These are phyloP conservation scores for Cryptosporidium bovis DNA, from an alignment of 169 alveolate species.

Conservation along the genomic window DNA sequence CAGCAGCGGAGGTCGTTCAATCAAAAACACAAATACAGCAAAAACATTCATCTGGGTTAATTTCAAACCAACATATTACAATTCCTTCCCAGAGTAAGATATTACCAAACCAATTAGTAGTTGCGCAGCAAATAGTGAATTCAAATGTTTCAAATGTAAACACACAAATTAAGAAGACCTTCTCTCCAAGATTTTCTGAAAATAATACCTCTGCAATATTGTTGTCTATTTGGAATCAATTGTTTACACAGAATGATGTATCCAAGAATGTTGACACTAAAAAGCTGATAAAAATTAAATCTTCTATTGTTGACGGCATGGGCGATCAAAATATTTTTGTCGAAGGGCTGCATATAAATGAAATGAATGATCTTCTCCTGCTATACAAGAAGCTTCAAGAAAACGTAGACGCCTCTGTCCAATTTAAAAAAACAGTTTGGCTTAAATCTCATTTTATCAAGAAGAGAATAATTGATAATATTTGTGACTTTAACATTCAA, in stretches of 20 bases:
- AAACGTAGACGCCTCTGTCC: conserved; percentile 60
- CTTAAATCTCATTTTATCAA: conserved; percentile 59
- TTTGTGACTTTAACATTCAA: conserved; percentile 57
- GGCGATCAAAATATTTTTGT: conserved; percentile 61
- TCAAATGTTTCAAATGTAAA: conserved; percentile 7
- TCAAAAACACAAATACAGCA: conserved; percentile 57
- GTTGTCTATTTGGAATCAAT: conserved; percentile 59
- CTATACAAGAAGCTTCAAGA: conserved; percentile 48
- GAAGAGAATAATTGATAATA: conserved; percentile 37
- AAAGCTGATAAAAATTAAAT: not conserved
- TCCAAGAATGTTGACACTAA: not conserved
- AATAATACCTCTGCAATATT: conserved; percentile 46
- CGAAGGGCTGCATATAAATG: conserved; percentile 61
- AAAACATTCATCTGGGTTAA: conserved; percentile 7
- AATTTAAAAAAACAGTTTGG: conserved; percentile 51
- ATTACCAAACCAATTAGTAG: not conserved
- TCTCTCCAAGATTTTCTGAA: conserved; percentile 71
- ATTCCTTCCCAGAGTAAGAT: conserved; percentile 16
- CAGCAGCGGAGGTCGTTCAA: conserved; percentile 61
- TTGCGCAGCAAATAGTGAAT: conserved; percentile 7
- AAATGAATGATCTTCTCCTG: conserved; percentile 23
- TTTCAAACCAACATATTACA: not conserved
- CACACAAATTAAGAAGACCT: conserved; percentile 32
- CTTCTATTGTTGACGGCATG: conserved; percentile 42
- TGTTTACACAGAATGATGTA: conserved; percentile 1